A percentile compares a stretch with the other conserved stretches of the same genome.
phyloP scores from a whole-genome alignment of 495 filamentous ascomycete species.

The Neurospora sp. region DNA sequence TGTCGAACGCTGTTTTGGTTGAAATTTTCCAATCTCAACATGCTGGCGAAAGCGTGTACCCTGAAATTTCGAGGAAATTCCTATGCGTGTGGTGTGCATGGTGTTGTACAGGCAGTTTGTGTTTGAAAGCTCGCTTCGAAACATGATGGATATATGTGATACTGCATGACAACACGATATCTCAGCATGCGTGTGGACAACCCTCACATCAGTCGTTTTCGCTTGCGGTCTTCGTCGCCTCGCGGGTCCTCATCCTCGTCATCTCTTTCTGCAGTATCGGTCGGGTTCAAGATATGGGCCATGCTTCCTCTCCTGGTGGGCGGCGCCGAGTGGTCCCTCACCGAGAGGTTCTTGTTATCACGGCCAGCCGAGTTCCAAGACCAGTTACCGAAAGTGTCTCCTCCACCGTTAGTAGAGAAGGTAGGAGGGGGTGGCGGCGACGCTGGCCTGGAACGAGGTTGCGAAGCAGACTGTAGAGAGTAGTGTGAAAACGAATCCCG shows the following conservation, averaged over 20 bases:
- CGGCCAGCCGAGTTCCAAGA: slow-evolving; percentile 39
- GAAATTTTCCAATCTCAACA: background rate
- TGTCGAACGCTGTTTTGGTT: background rate
- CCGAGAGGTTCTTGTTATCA: slow-evolving; percentile 33
- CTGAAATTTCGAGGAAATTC: background rate
- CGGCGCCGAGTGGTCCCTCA: slow-evolving; percentile 46
- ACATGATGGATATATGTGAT: no score
- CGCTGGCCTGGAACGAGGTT: slow-evolving; percentile 58
- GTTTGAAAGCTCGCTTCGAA: background rate
- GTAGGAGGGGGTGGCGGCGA: slow-evolving; percentile 51
- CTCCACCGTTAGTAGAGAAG: slow-evolving; percentile 29
- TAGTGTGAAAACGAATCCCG: slow-evolving; percentile 76
- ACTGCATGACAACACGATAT: no score
- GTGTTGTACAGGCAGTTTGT: background rate
- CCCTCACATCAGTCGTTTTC: slow-evolving; percentile 54
- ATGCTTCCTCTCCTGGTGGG: slow-evolving; percentile 48
- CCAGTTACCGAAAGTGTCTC: slow-evolving; percentile 44
- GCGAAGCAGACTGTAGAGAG: slow-evolving; percentile 49
- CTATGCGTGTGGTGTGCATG: background rate
- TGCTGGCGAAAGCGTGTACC: background rate
- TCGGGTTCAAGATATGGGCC: slow-evolving; percentile 65
- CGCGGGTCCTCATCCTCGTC: slow-evolving; percentile 36
- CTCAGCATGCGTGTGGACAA: background rate
- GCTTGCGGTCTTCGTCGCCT: slow-evolving; percentile 58
- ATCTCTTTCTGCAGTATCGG: slow-evolving; percentile 34